Evolutionary conservation across 2,329 filamentous ascomycete genomes (phyloP).

Genomic region (Paracoccidioides brasiliensis): DNA sequence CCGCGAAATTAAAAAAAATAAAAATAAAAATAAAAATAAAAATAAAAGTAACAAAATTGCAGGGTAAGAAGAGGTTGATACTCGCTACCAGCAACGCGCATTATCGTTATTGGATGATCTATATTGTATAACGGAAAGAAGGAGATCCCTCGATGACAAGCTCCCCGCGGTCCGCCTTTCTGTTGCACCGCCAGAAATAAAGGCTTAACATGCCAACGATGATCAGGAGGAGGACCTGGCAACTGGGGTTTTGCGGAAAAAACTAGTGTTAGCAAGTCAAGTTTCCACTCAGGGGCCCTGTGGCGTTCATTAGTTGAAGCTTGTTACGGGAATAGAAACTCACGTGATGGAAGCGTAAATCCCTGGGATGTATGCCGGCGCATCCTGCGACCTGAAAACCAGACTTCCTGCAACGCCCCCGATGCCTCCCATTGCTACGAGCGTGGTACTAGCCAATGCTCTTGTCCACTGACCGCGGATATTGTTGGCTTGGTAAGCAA

Average conservation of each 20-base stretch:
- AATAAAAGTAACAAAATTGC: background rate
- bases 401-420: constrained; percentile 65
- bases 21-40: too few species aligned
- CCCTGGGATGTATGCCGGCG: constrained; percentile 23
- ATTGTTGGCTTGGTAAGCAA: constrained; percentile 79
- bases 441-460: constrained; percentile 60
- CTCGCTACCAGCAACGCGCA: background rate
- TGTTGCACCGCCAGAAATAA: constrained; percentile 23
- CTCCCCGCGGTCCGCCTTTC: constrained; percentile 23
- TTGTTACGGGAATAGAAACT: background rate
- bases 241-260: constrained; percentile 13
- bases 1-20: too few species aligned
- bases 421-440: constrained; percentile 64
- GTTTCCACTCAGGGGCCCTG: background rate
- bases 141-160: constrained; percentile 23
- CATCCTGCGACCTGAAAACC: constrained; percentile 47
- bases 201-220: constrained; percentile 18
- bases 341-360: constrained; percentile 21
- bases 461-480: constrained; percentile 82
- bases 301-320: too few species aligned
- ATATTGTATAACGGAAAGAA: constrained; percentile 27
- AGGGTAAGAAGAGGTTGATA: background rate
- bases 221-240: constrained; percentile 22
- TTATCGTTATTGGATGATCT: background rate
- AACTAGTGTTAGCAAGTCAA: constrained; percentile 28